These are phyloP conservation scores for Geotrichum phurueaensis DNA, from an alignment of 1,139 yeast genomes.

Conservation along the genomic window DNA sequence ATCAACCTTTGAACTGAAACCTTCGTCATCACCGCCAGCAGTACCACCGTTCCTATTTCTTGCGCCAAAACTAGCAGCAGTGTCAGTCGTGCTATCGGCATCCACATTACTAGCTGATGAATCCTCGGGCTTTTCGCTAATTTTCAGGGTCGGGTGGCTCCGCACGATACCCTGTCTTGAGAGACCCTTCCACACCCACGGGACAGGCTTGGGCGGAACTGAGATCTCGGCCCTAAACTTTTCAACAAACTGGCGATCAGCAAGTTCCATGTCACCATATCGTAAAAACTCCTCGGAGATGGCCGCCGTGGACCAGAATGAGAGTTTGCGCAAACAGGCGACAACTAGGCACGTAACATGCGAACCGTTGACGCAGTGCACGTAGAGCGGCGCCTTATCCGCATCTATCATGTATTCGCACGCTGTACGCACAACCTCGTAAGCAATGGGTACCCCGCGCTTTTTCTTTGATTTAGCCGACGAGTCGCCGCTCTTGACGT, in stretches of 20 bases:
- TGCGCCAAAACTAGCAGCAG: neutral
- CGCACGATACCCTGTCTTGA: slow-evolving; percentile 49
- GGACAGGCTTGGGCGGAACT: slow-evolving; percentile 48
- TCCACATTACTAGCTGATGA: neutral
- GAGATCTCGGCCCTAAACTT: slow-evolving; percentile 62
- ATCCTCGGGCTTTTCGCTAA: slow-evolving; percentile 19
- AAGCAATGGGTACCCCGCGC: slow-evolving; percentile 65
- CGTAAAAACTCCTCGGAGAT: slow-evolving; percentile 80
- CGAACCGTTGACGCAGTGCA: slow-evolving; percentile 87
- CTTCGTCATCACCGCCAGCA: neutral
- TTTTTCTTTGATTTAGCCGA: slow-evolving; percentile 34
- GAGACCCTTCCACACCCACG: slow-evolving; percentile 74
- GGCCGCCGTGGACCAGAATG: slow-evolving; percentile 86
- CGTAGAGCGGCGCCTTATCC: slow-evolving; percentile 61
- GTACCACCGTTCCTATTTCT: neutral
- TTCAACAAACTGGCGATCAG: slow-evolving; percentile 79
- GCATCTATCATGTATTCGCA: slow-evolving; percentile 55
- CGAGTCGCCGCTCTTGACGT: slow-evolving; percentile 54
- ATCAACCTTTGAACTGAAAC: neutral
- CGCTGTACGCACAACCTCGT: slow-evolving; percentile 53
- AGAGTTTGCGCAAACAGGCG: slow-evolving; percentile 78
- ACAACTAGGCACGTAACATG: slow-evolving; percentile 77
- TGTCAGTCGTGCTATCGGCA: neutral
- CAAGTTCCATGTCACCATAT: slow-evolving; percentile 64
- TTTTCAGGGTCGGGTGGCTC: slow-evolving; percentile 33